Conservation (phyloP, 352 stramenopile genomes). For the Globisporangium lucens region DNA sequence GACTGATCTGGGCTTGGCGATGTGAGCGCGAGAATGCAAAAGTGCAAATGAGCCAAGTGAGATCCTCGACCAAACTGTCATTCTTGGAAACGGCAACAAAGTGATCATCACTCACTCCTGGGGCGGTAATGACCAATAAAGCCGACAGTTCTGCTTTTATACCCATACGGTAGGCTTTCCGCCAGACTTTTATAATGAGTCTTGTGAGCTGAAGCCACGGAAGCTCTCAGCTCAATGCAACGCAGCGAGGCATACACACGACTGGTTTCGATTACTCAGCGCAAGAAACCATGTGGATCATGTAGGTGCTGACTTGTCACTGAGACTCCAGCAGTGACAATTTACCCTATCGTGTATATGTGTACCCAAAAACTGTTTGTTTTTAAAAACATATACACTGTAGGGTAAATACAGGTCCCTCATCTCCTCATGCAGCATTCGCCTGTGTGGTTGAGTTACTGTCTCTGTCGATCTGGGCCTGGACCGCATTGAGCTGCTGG, state of each 20-base stretch:
- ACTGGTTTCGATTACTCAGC: neutral
- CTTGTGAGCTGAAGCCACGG: neutral
- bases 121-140: neutral
- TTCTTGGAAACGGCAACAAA: neutral
- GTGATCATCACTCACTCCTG: neutral
- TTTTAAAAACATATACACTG: neutral
- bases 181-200: neutral
- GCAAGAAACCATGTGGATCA: neutral
- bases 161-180: neutral
- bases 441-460: neutral
- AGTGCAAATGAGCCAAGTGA: neutral
- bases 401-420: neutral
- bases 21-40: neutral
- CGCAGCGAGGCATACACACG: neutral
- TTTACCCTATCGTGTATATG: too few relatives aligned
- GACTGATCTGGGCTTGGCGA: too few relatives aligned
- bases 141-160: neutral
- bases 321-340: neutral
- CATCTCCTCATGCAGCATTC: neutral
- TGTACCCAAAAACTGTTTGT: too few relatives aligned
- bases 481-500: conserved; percentile 58
- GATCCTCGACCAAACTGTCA: neutral
- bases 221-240: neutral
- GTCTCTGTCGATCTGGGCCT: conserved; percentile 39
- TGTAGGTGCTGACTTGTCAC: neutral